Conservation (phyloP, 108 stramenopile species). For the Mayamaea pseudoterrestris region DNA sequence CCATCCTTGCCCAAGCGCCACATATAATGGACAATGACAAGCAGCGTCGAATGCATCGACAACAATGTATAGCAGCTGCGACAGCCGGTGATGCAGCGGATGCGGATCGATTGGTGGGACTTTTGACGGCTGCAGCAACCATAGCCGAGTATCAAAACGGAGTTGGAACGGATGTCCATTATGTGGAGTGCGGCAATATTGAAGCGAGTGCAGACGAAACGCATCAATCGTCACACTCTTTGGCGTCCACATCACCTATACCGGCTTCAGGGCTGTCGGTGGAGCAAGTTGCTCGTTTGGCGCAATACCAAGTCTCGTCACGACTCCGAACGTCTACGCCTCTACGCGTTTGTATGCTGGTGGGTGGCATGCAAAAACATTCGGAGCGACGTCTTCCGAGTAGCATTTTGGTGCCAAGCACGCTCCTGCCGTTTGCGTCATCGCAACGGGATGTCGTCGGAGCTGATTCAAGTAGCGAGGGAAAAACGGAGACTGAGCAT, state of each 20-base stretch:
- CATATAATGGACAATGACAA: slow-evolving; percentile 31
- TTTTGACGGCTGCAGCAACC: slow-evolving; percentile 28
- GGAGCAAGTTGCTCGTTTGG: slow-evolving; percentile 44
- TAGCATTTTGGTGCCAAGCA: no score
- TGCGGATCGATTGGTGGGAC: slow-evolving; percentile 47
- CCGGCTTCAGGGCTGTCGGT: slow-evolving; percentile 42
- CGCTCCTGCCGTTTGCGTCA: no score
- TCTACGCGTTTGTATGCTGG: slow-evolving; percentile 36
- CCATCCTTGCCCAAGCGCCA: slow-evolving; percentile 12
- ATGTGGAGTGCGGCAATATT: slow-evolving; percentile 4
- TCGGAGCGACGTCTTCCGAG: no score
- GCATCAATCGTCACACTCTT: neutral
- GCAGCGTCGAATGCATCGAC: slow-evolving; percentile 1
- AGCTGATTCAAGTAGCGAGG: no score
- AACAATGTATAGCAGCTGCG: slow-evolving; percentile 52
- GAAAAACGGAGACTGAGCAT: no score
- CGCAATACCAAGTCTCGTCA: slow-evolving; percentile 30
- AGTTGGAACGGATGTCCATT: slow-evolving; percentile 47
- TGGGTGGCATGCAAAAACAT: slow-evolving; percentile 75
- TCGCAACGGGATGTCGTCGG: no score
- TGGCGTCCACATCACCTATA: neutral
- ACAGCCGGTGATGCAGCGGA: slow-evolving; percentile 61
- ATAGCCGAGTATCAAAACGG: slow-evolving; percentile 51
- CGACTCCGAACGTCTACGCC: slow-evolving; percentile 33
- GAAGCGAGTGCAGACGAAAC: neutral